Percentiles rank a stretch among this genome's conserved stretches.
Conservation (phyloP, 176 grass and related monocot species). For the Paspalum notatum region DNA sequence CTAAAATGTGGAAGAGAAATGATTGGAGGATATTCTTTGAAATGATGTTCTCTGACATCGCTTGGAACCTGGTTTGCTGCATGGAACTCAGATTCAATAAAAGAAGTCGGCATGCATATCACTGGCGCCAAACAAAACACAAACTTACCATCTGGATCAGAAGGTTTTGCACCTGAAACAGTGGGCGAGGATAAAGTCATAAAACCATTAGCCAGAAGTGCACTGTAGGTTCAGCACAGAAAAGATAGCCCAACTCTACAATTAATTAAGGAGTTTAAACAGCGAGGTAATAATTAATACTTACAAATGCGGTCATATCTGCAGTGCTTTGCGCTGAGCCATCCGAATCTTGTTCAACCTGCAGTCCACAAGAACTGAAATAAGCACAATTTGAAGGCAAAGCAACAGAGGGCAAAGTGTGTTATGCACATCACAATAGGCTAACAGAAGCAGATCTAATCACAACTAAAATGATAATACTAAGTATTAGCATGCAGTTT, state of each 20-base stretch:
- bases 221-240: neutral
- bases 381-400: neutral
- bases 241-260: neutral
- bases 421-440: neutral
- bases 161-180: constrained; percentile 90
- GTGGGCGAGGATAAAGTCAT: neutral
- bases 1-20: neutral
- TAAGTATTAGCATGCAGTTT: neutral
- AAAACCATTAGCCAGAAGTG: constrained; percentile 27
- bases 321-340: constrained; percentile 66
- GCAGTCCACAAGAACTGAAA: constrained; percentile 29
- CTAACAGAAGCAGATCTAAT: no score
- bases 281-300: constrained; percentile 11
- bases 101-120: neutral
- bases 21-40: constrained; percentile 93
- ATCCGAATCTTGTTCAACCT: constrained; percentile 70
- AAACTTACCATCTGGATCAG: constrained; percentile 83
- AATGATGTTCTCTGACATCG: constrained; percentile 85
- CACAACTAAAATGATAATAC: no score
- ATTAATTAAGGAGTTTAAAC: neutral
- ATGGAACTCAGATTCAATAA: constrained; percentile 36
- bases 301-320: constrained; percentile 83
- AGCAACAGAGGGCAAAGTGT: neutral
- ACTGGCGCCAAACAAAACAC: neutral
- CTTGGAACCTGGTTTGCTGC: constrained; percentile 91